phyloP scores from a whole-genome alignment of 1,284 basidiomycete species.

The Pterula multifida region DNA sequence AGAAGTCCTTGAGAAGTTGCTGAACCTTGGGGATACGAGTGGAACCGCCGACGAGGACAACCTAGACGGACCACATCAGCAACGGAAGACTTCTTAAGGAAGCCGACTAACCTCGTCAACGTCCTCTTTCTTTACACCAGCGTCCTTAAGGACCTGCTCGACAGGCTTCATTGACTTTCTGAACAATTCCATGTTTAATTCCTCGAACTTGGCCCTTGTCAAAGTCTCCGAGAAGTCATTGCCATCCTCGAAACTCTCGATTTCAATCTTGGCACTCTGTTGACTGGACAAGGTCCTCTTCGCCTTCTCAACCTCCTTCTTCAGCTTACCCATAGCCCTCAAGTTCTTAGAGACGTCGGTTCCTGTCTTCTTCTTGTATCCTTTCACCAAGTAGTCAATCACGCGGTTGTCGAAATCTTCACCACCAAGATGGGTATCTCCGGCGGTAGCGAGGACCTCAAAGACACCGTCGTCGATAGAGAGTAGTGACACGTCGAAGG shows the following conservation, averaged over 20 bases:
- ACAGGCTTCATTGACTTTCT: slow-evolving; percentile 99
- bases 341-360: slow-evolving; percentile 83
- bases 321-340: slow-evolving; percentile 91
- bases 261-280: slow-evolving; percentile 80
- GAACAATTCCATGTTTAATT: slow-evolving; percentile 98
- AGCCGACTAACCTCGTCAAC: slow-evolving; percentile 66
- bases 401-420: slow-evolving; percentile 98
- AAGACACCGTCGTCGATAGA: slow-evolving; percentile 98
- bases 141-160: slow-evolving; percentile 97
- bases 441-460: slow-evolving; percentile 93
- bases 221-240: slow-evolving; percentile 97
- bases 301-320: slow-evolving; percentile 97
- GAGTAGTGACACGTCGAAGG: slow-evolving; percentile 96
- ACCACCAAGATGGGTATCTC: slow-evolving; percentile 98
- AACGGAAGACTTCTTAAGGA: too few species aligned
- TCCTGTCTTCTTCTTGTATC: slow-evolving; percentile 92
- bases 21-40: slow-evolving; percentile 99
- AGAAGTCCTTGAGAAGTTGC: slow-evolving; percentile 91
- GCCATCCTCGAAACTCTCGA: slow-evolving; percentile 89
- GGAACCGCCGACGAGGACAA: slow-evolving; percentile 91
- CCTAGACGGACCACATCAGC: slow-evolving; percentile 25
- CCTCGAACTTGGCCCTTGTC: slow-evolving; percentile 97
- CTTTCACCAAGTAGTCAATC: slow-evolving; percentile 86
- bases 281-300: slow-evolving; percentile 94
- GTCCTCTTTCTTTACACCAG: slow-evolving; percentile 95